A percentile compares a stretch with the other conserved stretches of the same genome.
These are phyloP conservation scores for Chrysopogon serrulatus DNA, from an alignment of 176 grass and related monocot species.

Conservation along the genomic window DNA sequence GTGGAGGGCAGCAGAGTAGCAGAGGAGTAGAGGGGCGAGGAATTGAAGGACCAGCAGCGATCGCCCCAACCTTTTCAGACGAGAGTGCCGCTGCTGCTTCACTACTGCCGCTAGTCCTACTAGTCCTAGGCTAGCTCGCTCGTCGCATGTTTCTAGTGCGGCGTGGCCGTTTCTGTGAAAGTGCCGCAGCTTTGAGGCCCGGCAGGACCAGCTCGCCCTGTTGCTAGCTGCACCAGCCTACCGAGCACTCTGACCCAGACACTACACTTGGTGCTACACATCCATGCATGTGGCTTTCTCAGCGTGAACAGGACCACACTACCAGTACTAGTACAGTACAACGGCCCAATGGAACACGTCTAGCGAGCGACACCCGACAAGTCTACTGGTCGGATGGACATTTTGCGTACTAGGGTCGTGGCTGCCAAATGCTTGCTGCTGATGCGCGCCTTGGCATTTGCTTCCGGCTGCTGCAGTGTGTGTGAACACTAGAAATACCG, in stretches of 20 bases:
- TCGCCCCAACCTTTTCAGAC: no score
- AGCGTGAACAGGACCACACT: not conserved
- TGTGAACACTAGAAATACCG: no score
- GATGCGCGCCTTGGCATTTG: no score
- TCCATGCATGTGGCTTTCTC: not conserved
- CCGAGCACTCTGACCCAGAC: no score
- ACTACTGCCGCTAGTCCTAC: not conserved
- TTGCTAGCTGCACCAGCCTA: not conserved
- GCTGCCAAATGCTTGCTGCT: not conserved
- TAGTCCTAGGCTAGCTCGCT: not conserved
- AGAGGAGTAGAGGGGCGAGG: no score
- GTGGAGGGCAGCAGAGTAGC: no score
- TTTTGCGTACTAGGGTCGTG: not conserved
- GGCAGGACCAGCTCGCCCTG: no score
- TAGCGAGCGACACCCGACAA: no score
- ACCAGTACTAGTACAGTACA: not conserved
- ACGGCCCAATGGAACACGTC: not conserved
- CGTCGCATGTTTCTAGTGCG: not conserved
- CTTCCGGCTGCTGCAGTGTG: not conserved
- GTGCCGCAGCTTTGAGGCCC: not conserved
- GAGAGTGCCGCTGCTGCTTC: no score
- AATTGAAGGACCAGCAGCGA: no score
- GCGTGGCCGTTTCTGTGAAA: not conserved
- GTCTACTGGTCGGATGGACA: no score
- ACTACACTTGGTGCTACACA: not conserved